These are phyloP conservation scores for Ostreobium quekettii DNA, from an alignment of 139 green algal genomes.

Conservation along the genomic window DNA sequence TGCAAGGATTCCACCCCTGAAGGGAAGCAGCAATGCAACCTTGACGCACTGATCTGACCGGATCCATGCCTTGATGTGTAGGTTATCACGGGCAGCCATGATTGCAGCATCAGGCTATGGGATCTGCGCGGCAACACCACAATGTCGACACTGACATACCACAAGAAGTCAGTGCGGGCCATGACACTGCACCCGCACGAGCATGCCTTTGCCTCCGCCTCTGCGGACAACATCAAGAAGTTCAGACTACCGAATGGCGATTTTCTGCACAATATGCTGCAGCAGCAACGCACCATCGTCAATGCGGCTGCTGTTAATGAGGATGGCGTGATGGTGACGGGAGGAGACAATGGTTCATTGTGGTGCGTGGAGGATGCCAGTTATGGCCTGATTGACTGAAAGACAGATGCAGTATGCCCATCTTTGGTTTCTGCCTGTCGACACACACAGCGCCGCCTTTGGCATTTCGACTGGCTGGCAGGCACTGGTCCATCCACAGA, in stretches of 20 bases:
- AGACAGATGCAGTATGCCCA: conserved; percentile 4
- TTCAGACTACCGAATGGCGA: conserved; percentile 73
- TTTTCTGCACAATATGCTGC: conserved; percentile 96
- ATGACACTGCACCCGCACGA: conserved; percentile 76
- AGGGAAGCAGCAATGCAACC: no score
- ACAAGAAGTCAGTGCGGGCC: conserved; percentile 87
- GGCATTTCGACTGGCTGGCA: no score
- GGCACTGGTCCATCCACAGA: no score
- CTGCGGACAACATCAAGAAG: conserved; percentile 99
- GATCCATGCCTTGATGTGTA: no score
- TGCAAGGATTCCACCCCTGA: no score
- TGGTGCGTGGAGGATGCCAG: conserved; percentile 32
- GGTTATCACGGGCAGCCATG: conserved; percentile 85
- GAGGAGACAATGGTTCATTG: conserved; percentile 66
- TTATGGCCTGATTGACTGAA: not conserved
- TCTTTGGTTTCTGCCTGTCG: no score
- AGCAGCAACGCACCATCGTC: conserved; percentile 85
- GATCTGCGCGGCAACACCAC: conserved; percentile 60
- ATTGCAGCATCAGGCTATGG: conserved; percentile 79
- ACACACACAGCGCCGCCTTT: no score
- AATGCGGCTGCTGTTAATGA: conserved; percentile 90
- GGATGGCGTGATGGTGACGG: conserved; percentile 84
- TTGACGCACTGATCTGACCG: no score
- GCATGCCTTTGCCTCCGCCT: conserved; percentile 73
- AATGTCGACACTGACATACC: conserved; percentile 86